These are phyloP conservation scores for Polysphondylium violaceum DNA, from an alignment of 78 protist genomes.

Conservation along the genomic window DNA sequence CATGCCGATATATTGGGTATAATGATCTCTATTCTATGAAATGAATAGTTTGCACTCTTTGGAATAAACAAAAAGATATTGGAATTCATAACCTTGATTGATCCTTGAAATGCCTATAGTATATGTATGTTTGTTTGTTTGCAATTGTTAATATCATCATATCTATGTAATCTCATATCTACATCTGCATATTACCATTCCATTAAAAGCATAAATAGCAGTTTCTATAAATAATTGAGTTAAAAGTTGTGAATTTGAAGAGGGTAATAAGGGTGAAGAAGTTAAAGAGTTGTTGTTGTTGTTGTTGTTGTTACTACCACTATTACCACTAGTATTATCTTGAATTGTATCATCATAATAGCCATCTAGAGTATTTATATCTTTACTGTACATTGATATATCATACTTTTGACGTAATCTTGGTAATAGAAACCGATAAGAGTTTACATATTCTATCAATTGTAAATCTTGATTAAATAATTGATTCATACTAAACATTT, in stretches of 20 bases:
- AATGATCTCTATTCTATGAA: conserved; percentile 20
- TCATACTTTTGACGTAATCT: conserved; percentile 19
- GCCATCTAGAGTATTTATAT: conserved; percentile 38
- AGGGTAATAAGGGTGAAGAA: too few relatives aligned
- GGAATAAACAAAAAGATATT: conserved; percentile 11
- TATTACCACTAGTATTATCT: neutral
- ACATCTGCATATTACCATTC: too few relatives aligned
- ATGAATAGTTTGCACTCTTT: neutral
- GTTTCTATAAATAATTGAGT: too few relatives aligned
- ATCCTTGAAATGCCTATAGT: too few relatives aligned
- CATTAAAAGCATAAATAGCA: too few relatives aligned
- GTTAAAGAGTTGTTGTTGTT: too few relatives aligned
- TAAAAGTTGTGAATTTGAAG: too few relatives aligned
- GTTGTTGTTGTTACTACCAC: too few relatives aligned
- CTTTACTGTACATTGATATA: conserved; percentile 28
- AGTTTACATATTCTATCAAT: neutral
- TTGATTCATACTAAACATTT: neutral
- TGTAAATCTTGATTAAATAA: neutral
- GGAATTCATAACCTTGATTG: too few relatives aligned
- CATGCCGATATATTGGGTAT: conserved; percentile 29
- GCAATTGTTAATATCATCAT: too few relatives aligned
- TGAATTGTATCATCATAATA: neutral
- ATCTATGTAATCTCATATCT: too few relatives aligned
- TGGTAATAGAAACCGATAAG: conserved; percentile 9
- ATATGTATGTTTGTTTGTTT: too few relatives aligned